Evolutionary conservation across 371 early-diverging fungal genomes (phyloP), one percentile per base, ranked within the genome.

Genomic region (Syncephalastrum racemosum): DNA sequence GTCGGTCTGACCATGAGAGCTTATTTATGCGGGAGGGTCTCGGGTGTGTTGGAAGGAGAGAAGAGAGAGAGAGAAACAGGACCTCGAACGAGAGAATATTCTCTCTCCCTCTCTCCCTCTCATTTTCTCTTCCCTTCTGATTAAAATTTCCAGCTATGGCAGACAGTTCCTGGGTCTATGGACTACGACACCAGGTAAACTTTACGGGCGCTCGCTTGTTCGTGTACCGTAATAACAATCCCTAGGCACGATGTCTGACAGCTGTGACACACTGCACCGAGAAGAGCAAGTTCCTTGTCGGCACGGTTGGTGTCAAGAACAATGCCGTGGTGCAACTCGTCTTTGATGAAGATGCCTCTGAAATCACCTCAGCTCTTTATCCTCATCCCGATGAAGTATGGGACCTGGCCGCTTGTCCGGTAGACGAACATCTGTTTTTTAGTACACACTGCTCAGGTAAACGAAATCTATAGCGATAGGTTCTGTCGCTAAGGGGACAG

Each of bases 351-450:
- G 90, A 90, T 41, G 74, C 79, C 45, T 74, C 71, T 61, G 75
- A 79, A 42, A 80, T 92, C 19, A 71, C 73, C 7, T 73, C 82
- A n/a, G 79, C 77, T 0, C 74, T 82, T 31, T 92, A 80, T 67
- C 65, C 63, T 15, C 94, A 94, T 66, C 70, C 82, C 1, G 74
- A 85, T 22, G 93, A 90, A 59, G 76, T 94, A 10, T 83, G 86
- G 75, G 79, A 84, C 36, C 80, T 94, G 14, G 77, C 86, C 0
- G 69, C 91, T 0, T 81, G 81, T 44, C 90, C 92, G 14, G 58
- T 69, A 4, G 64, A 86, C 40, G 67, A 81, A 15, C 75, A 87
- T 47, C 53, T 85, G 14, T 73, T 91, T n/a, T 79, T 90, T 43
- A 89, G 91, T 6, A 71, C 83, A 39, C 80, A 83, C 56, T 81